A percentile compares a stretch with the other conserved stretches of the same genome.
Evolutionary conservation across 495 filamentous ascomycete genomes (phyloP).

Genomic region (Aspergillus olivimuriae): DNA sequence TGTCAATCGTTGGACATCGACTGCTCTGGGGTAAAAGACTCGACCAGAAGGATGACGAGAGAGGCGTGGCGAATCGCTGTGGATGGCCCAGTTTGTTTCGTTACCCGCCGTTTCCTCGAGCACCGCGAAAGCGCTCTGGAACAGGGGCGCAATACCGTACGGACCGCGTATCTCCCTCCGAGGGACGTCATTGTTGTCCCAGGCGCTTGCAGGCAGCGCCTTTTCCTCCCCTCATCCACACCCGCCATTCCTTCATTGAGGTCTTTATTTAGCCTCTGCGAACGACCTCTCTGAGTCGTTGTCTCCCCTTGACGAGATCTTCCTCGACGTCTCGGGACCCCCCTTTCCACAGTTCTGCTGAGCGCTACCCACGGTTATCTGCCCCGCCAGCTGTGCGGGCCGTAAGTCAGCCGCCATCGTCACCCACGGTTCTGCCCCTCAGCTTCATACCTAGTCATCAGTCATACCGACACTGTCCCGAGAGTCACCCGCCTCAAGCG

Average conservation of each 20-base stretch:
- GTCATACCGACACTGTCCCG: too few species aligned
- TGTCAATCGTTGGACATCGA: too few species aligned
- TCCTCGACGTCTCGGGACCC: not conserved
- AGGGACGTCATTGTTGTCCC: not conserved
- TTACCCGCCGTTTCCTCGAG: too few species aligned
- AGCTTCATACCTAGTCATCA: too few species aligned
- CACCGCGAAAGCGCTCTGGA: too few species aligned
- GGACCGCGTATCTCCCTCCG: not conserved
- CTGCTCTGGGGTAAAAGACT: not conserved
- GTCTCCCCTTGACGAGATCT: not conserved
- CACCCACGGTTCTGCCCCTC: slow-evolving; percentile 22
- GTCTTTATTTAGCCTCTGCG: too few species aligned
- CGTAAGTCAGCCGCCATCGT: slow-evolving; percentile 25
- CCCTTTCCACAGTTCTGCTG: slow-evolving; percentile 9
- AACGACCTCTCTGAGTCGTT: too few species aligned
- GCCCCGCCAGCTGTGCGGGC: slow-evolving; percentile 10
- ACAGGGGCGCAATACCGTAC: not conserved
- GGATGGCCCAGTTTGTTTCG: not conserved
- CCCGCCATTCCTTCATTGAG: not conserved
- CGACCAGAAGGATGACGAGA: not conserved
- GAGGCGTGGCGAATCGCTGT: not conserved
- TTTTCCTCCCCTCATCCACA: not conserved
- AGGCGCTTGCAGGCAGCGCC: not conserved
- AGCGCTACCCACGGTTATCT: slow-evolving; percentile 2
- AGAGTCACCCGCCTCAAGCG: slow-evolving; percentile 7